Evolutionary conservation across 1,284 basidiomycete genomes (phyloP).

Genomic region (Ceratobasidium sp.): DNA sequence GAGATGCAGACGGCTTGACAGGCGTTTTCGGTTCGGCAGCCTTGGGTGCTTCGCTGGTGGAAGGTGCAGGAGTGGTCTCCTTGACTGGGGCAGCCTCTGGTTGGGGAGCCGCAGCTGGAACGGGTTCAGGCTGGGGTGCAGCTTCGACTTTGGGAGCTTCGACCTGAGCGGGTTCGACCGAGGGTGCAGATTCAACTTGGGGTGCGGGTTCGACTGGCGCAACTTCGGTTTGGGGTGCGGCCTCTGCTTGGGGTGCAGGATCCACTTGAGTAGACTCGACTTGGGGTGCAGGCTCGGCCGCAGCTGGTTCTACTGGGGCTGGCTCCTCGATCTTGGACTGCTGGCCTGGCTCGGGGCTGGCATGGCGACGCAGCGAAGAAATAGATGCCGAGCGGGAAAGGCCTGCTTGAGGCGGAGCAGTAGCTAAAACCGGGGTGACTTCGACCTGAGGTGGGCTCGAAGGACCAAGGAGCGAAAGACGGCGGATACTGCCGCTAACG

Average conservation of each 20-base stretch:
- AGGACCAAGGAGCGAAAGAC: slow-evolving; percentile 25
- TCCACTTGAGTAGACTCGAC: no score
- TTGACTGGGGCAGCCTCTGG: background rate
- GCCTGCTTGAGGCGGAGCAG: slow-evolving; percentile 19
- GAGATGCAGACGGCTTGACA: slow-evolving; percentile 10
- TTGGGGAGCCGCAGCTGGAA: background rate
- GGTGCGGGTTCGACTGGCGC: background rate
- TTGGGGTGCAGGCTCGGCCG: slow-evolving; percentile 4
- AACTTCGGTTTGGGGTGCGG: background rate
- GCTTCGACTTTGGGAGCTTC: slow-evolving; percentile 1
- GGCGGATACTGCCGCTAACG: slow-evolving; percentile 29
- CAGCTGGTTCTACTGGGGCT: background rate
- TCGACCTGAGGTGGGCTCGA: slow-evolving; percentile 15
- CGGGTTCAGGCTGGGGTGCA: background rate
- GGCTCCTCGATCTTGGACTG: background rate
- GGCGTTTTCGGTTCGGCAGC: slow-evolving; percentile 12
- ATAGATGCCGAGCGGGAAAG: slow-evolving; percentile 16
- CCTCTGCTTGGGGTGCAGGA: background rate
- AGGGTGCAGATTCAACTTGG: background rate
- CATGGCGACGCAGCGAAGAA: slow-evolving; percentile 1
- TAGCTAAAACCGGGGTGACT: background rate
- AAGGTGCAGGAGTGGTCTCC: background rate
- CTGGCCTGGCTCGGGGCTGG: slow-evolving; percentile 22
- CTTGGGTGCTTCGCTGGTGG: slow-evolving; percentile 3
- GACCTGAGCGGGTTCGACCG: background rate